Evolutionary conservation across 192 early-diverging fungal genomes (phyloP).

Genomic region (Obelidium mucronatum): DNA sequence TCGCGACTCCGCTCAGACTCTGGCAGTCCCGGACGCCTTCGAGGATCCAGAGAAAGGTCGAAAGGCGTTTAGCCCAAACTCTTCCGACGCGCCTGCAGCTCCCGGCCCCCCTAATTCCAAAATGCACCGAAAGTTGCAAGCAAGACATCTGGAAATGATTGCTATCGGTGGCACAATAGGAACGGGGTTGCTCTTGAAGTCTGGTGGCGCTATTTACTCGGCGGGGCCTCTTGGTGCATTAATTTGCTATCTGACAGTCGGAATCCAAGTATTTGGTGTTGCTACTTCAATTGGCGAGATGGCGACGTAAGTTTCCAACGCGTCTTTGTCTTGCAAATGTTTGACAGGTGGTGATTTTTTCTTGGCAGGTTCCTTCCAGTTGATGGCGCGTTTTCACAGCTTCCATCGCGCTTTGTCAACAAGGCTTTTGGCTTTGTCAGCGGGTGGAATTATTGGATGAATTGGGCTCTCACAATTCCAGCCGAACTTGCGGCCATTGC

Average conservation of each 20-base stretch:
- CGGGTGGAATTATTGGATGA: constrained; percentile 47
- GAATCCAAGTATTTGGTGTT: constrained; percentile 40
- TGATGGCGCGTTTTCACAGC: constrained; percentile 82
- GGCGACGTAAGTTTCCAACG: constrained; percentile 80
- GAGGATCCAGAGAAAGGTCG: not conserved
- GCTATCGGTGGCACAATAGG: constrained; percentile 33
- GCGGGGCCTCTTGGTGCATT: constrained; percentile 80
- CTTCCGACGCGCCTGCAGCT: not conserved
- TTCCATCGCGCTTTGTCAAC: constrained; percentile 79
- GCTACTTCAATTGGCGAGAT: constrained; percentile 83
- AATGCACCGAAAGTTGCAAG: constrained; percentile 22
- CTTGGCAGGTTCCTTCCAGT: constrained; percentile 57
- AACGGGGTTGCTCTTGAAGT: constrained; percentile 84
- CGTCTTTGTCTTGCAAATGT: no score
- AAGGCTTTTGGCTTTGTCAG: constrained; percentile 66
- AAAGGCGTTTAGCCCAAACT: no score
- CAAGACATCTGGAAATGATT: constrained; percentile 10
- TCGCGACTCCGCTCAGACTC: constrained; percentile 6
- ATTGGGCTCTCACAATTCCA: constrained; percentile 49
- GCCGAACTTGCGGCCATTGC: constrained; percentile 80
- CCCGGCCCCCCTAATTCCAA: not conserved
- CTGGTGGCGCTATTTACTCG: constrained; percentile 66
- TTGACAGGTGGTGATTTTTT: not conserved
- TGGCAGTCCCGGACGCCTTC: not conserved
- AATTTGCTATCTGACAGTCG: constrained; percentile 61